Conservation (phyloP, 441 rosid genomes). For the Adansonia gregorii region DNA sequence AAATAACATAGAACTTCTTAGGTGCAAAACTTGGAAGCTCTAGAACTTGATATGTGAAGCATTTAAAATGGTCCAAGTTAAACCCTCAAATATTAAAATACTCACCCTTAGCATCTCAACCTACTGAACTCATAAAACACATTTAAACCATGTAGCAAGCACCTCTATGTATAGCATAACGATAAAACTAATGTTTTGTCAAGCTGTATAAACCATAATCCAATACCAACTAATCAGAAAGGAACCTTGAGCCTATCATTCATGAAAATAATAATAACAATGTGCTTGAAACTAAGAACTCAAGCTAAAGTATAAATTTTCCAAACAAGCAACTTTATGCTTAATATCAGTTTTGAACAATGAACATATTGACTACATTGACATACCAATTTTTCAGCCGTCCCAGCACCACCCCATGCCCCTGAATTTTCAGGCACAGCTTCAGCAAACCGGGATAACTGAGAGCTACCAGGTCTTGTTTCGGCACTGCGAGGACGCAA, state of each 20-base stretch:
- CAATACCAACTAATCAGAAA: not conserved
- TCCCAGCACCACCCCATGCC: slow-evolving; percentile 56
- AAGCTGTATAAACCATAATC: not conserved
- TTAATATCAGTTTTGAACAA: not conserved
- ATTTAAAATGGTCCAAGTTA: slow-evolving; percentile 1
- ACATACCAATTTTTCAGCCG: slow-evolving; percentile 69
- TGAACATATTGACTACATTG: slow-evolving; percentile 27
- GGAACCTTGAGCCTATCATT: not conserved
- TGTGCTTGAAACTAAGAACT: not conserved
- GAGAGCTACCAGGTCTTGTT: slow-evolving; percentile 98
- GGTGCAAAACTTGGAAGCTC: not conserved
- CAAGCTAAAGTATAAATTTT: not conserved
- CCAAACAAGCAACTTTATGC: not conserved
- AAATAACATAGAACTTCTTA: slow-evolving; percentile 26
- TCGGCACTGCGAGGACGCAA: slow-evolving; percentile 97
- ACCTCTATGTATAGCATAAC: not conserved
- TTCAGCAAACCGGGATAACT: slow-evolving; percentile 96
- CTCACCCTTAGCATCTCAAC: not conserved
- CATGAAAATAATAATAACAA: not conserved
- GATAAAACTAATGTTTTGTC: not conserved
- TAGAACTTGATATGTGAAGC: slow-evolving; percentile 3
- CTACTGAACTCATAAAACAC: not conserved
- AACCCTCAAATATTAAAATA: slow-evolving; percentile 9
- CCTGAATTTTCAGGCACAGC: slow-evolving; percentile 64
- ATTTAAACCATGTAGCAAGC: slow-evolving; percentile 11